phyloP scores from a whole-genome alignment of 805 yeast species.

The Ogataea pilisensis region DNA sequence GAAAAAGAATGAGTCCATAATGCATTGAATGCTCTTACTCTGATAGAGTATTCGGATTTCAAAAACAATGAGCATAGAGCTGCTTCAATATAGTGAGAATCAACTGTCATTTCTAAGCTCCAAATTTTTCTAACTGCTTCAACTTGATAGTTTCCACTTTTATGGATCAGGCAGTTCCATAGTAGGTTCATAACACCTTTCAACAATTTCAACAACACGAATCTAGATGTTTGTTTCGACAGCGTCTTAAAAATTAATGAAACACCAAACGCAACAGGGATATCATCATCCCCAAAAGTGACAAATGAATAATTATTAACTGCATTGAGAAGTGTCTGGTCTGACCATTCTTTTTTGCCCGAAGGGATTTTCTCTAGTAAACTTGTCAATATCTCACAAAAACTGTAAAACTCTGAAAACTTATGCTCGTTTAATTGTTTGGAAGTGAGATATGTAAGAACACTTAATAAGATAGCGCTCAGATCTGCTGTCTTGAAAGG shows the following conservation, averaged over 20 bases:
- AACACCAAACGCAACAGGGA: slow-evolving; percentile 39
- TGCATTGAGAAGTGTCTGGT: slow-evolving; percentile 21
- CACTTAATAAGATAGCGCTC: slow-evolving; percentile 36
- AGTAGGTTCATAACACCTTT: slow-evolving; percentile 40
- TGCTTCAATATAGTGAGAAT: slow-evolving; percentile 63
- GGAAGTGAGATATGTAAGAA: slow-evolving; percentile 23
- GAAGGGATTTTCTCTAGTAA: slow-evolving; percentile 46
- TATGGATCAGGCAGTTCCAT: slow-evolving; percentile 52
- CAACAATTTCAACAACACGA: slow-evolving; percentile 36
- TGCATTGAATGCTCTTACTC: slow-evolving; percentile 53
- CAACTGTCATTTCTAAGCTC: slow-evolving; percentile 51
- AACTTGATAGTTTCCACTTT: slow-evolving; percentile 56
- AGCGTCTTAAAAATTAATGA: slow-evolving; percentile 38
- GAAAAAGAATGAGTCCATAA: slow-evolving; percentile 70
- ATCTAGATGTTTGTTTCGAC: slow-evolving; percentile 25
- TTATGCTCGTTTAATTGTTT: slow-evolving; percentile 11
- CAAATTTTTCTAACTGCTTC: slow-evolving; percentile 67
- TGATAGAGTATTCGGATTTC: slow-evolving; percentile 34
- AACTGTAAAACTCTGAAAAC: slow-evolving; percentile 25
- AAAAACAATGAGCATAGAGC: slow-evolving; percentile 57
- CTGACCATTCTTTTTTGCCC: slow-evolving; percentile 28
- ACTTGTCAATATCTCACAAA: slow-evolving; percentile 33
- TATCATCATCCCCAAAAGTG: slow-evolving; percentile 9
- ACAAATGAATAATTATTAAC: slow-evolving; percentile 25
- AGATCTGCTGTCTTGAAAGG: slow-evolving; percentile 44